Conservation (phyloP, 2,329 filamentous ascomycete species). For the Botrytis cinerea region DNA sequence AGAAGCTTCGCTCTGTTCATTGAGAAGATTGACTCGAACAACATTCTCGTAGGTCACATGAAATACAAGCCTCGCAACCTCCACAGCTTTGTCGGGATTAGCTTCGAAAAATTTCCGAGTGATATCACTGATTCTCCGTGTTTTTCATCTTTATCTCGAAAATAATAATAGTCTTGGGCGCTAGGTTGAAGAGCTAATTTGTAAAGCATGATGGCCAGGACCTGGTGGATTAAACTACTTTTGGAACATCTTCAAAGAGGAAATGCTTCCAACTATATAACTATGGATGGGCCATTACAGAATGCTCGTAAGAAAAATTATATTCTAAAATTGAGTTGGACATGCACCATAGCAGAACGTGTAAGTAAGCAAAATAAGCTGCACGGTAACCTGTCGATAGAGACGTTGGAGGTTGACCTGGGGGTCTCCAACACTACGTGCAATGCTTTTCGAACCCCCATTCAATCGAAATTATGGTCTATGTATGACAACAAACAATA, state of each 20-base stretch:
- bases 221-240: neutral
- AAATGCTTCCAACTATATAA: neutral
- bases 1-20: neutral
- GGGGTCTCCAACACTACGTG: neutral
- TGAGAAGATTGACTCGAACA: neutral
- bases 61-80: neutral
- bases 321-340: too few relatives aligned
- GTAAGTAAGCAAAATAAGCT: neutral
- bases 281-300: neutral
- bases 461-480: neutral
- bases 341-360: neutral
- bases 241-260: neutral
- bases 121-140: neutral
- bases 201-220: neutral
- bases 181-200: neutral
- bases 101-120: neutral
- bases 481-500: neutral
- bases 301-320: neutral
- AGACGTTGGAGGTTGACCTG: neutral
- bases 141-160: neutral
- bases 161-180: neutral
- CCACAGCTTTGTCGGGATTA: neutral
- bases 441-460: neutral
- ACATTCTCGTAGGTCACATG: neutral
- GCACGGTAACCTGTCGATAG: neutral